Conservation (phyloP, 2,329 filamentous ascomycete species). For the Hypomyces rosellus region DNA sequence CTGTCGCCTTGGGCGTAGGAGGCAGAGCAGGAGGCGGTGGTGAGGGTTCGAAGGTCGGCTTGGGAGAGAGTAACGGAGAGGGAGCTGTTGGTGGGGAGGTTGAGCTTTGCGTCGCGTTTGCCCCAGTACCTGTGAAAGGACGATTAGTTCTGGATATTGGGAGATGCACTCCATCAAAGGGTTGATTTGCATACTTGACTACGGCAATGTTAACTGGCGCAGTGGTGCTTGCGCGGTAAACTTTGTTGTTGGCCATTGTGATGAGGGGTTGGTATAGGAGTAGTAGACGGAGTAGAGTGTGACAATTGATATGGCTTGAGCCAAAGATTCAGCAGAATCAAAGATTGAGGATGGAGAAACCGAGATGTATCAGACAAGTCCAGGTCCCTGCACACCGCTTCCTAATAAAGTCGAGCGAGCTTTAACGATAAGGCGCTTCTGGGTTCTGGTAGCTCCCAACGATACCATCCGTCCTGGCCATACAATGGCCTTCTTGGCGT, state of each 20-base stretch:
- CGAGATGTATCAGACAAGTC: too few relatives aligned
- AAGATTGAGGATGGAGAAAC: background rate
- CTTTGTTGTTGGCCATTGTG: slow-evolving; percentile 44
- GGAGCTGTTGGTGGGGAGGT: slow-evolving; percentile 96
- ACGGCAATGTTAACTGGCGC: slow-evolving; percentile 98
- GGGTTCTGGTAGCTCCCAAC: too few relatives aligned
- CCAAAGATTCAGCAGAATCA: background rate
- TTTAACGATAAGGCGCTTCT: too few relatives aligned
- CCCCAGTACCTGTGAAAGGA: slow-evolving; percentile 65
- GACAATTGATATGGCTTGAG: background rate
- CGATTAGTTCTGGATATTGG: background rate
- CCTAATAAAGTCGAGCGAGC: too few relatives aligned
- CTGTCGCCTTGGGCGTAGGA: slow-evolving; percentile 60
- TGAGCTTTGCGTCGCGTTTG: slow-evolving; percentile 88
- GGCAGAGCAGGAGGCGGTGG: slow-evolving; percentile 84
- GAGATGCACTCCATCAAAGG: background rate
- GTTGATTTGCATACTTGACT: slow-evolving; percentile 62
- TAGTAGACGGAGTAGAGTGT: slow-evolving; percentile 4
- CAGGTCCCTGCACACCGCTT: too few relatives aligned
- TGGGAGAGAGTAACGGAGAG: slow-evolving; percentile 95
- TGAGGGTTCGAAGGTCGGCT: slow-evolving; percentile 87
- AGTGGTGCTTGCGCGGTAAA: slow-evolving; percentile 91
- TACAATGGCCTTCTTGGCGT: too few relatives aligned
- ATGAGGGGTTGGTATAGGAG: slow-evolving; percentile 2
- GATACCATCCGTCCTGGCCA: too few relatives aligned